Base-by-base conservation (phyloP, 768 basidiomycete genomes). In the Imleria badia region DNA sequence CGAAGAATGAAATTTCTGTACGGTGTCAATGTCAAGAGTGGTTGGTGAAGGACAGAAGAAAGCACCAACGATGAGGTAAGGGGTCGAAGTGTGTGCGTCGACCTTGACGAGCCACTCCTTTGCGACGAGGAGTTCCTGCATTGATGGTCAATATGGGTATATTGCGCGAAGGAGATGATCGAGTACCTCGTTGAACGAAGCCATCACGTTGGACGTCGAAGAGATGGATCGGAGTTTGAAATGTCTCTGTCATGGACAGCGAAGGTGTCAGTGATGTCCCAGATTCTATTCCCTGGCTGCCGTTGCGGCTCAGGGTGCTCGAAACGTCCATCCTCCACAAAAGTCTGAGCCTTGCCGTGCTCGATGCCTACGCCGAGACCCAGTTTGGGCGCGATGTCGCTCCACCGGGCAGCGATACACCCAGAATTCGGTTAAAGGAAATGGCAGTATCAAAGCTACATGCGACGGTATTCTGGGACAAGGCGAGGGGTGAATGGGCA, bases 401-500 rank as follows among this genome's bases (percentile, higher is more conserved):
- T 2, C 71, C 78, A 3, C 56, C 73, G 36, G 83, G 81, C 12
- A 78, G 75, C 23, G 71, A 73, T 12, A 82, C 71, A 6, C 86
- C 89, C 12, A 78, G 84, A 29, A 75, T 94, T 50, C 82, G 91
- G 42, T 72, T 94, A 34, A 90, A 87, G 70, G 90, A 93, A 72
- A 87, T 94, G 84, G 80, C 81, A 56, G 89, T 92, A 12, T 91
- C 88, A 3, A 93, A 92, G 70, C 59, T 87, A 49, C 91, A 94
- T 63, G 86, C 89, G 10, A 88, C 85, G 3, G 74, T 81, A 2
- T 93, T 81, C 64, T 91, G 85, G 85, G 85, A 91, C 65, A 72
- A 73, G 33, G 67, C 69, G 29, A 76, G 80, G 51, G 66, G 71
- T 14, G 79, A 81, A 53, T 93, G 90, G 90, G 78, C 81, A 3